phyloP scores from a whole-genome alignment of 2,329 filamentous ascomycete species.

The Thielaviopsis cerberus region DNA sequence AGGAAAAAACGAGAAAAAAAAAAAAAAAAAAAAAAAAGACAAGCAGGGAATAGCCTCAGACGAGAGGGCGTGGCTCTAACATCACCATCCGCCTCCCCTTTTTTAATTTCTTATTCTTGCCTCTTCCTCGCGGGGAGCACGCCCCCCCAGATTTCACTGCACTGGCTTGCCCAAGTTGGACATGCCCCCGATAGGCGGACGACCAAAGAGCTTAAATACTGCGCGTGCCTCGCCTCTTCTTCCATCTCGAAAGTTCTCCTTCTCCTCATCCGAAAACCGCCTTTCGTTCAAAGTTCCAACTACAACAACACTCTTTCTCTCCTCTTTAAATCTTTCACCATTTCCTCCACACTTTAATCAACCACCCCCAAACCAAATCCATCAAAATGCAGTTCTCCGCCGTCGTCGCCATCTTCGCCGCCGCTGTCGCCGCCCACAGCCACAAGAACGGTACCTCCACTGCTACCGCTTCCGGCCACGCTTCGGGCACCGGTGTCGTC shows the following conservation, averaged over 20 bases:
- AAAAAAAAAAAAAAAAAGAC: background rate
- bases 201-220: slow-evolving; percentile 5
- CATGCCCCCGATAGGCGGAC: no score
- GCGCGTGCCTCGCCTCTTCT: slow-evolving; percentile 1
- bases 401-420: slow-evolving; percentile 10
- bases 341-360: slow-evolving; percentile 11
- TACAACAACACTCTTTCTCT: slow-evolving; percentile 9
- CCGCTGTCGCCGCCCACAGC: background rate
- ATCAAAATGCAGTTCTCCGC: slow-evolving; percentile 12
- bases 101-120: background rate
- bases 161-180: no score
- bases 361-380: background rate
- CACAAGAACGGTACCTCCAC: slow-evolving; percentile 7
- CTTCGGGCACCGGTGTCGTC: slow-evolving; percentile 10
- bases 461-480: slow-evolving; percentile 9
- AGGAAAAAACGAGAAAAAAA: background rate
- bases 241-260: background rate
- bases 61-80: background rate
- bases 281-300: slow-evolving; percentile 13
- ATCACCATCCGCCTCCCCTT: background rate
- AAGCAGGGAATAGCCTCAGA: background rate
- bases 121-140: background rate
- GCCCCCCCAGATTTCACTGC: background rate
- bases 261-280: slow-evolving; percentile 4
- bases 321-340: slow-evolving; percentile 7